Evolutionary conservation across 1,139 yeast species (phyloP).

Genomic region (Yamadazyma atlantica): DNA sequence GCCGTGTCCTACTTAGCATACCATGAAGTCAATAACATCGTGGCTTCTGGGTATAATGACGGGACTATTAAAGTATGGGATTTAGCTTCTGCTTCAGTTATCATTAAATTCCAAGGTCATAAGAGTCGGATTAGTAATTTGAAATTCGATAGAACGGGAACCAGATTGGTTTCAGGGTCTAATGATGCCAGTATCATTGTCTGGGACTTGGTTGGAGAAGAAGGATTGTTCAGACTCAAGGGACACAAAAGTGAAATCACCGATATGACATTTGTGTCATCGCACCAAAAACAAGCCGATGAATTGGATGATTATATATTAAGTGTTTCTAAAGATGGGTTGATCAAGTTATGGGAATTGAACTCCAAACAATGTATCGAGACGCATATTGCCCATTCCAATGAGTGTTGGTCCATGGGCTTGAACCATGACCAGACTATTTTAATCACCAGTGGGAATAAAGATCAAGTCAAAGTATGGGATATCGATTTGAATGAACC

Average conservation of each 20-base stretch:
- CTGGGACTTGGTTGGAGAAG: conserved; percentile 95
- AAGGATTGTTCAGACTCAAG: conserved; percentile 79
- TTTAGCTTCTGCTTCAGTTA: conserved; percentile 68
- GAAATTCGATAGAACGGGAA: conserved; percentile 76
- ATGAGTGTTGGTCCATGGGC: conserved; percentile 89
- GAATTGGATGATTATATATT: conserved; percentile 68
- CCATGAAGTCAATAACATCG: conserved; percentile 61
- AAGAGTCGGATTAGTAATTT: conserved; percentile 69
- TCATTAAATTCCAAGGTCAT: conserved; percentile 86
- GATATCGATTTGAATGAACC: conserved; percentile 51
- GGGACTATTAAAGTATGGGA: conserved; percentile 96
- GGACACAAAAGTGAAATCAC: conserved; percentile 92
- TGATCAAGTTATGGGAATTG: conserved; percentile 90
- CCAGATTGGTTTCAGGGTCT: conserved; percentile 83
- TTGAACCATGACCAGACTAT: conserved; percentile 38
- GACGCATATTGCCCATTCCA: conserved; percentile 90
- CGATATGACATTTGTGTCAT: conserved; percentile 54
- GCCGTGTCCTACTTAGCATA: conserved; percentile 62
- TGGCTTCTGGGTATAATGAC: conserved; percentile 88
- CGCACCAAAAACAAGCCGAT: conserved; percentile 38
- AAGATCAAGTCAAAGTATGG: conserved; percentile 87
- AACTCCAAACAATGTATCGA: conserved; percentile 88
- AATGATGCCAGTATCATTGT: conserved; percentile 78
- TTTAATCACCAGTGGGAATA: conserved; percentile 72
- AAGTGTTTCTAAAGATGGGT: conserved; percentile 84